A percentile compares a stretch with the other conserved stretches of the same genome.
phyloP scores from a whole-genome alignment of 2,329 filamentous ascomycete species.

The Phaeosphaeriaceae sp. region DNA sequence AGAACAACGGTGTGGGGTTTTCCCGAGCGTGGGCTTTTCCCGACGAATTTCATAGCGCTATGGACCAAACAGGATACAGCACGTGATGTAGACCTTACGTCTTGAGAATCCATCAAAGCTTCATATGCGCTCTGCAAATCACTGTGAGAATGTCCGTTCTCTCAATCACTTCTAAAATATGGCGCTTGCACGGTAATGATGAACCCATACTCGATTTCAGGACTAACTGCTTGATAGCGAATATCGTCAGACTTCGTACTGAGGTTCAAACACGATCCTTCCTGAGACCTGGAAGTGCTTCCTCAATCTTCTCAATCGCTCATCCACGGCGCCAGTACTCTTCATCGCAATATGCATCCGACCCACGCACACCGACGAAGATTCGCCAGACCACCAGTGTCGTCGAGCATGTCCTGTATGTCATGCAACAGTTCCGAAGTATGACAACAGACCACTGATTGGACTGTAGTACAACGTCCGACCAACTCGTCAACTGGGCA shows the following conservation, averaged over 20 bases:
- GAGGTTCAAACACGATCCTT: not conserved
- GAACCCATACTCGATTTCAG: not conserved
- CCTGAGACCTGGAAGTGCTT: not conserved
- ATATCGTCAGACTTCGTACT: not conserved
- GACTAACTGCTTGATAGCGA: not conserved
- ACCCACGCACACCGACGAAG: conserved; percentile 1
- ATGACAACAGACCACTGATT: not conserved
- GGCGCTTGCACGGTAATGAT: not conserved
- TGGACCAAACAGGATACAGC: conserved; percentile 3
- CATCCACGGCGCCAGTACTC: not conserved
- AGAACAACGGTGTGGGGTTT: conserved; percentile 11
- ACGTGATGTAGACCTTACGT: not conserved
- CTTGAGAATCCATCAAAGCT: not conserved
- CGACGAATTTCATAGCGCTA: not conserved
- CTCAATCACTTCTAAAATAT: not conserved
- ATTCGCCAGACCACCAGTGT: conserved; percentile 8
- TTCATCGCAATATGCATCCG: not conserved
- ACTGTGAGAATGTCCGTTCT: not conserved
- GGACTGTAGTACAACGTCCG: conserved; percentile 71
- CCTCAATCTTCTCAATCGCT: not conserved
- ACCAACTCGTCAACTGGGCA: conserved; percentile 85
- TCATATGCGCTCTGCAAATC: not conserved
- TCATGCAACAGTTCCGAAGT: not conserved
- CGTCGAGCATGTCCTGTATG: conserved; percentile 19
- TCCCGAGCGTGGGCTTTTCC: conserved; percentile 13